A percentile compares a stretch with the other conserved stretches of the same genome.
Conservation (phyloP, 1,284 basidiomycete genomes). For the Mycena sp. region DNA sequence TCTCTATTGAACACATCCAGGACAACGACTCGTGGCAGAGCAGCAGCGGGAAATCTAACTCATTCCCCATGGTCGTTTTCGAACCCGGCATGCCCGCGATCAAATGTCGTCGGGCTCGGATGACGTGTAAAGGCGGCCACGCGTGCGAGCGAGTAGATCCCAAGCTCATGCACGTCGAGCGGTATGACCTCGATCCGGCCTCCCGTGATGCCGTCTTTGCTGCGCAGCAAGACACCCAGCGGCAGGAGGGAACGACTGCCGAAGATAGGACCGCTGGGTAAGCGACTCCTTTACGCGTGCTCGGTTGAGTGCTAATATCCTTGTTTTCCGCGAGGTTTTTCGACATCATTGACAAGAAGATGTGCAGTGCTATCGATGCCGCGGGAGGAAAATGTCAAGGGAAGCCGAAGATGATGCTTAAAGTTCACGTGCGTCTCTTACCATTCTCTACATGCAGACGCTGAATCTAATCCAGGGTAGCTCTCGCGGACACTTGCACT, state of each 20-base stretch:
- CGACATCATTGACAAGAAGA: no score
- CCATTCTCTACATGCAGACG: no score
- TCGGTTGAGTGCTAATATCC: no score
- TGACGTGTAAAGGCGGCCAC: neutral
- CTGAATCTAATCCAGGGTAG: no score
- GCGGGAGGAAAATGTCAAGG: no score
- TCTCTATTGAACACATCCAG: neutral
- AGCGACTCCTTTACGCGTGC: neutral
- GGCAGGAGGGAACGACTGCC: neutral
- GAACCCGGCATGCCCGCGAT: neutral
- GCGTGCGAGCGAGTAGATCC: neutral
- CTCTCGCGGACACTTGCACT: no score
- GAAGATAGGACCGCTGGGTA: neutral
- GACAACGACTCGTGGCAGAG: constrained; percentile 1
- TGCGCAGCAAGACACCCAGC: neutral
- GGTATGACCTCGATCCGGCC: neutral
- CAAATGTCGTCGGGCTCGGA: neutral
- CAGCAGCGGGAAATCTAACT: neutral
- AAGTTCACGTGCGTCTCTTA: no score
- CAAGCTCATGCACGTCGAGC: neutral
- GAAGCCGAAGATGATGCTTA: no score
- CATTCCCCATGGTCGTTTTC: neutral
- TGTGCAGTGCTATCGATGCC: no score
- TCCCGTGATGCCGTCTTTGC: neutral
- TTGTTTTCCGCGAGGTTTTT: no score